Percentiles rank a stretch among this genome's conserved stretches.
These are phyloP conservation scores for Verbascum thapsus DNA, from an alignment of 257 asterid species.

Conservation along the genomic window DNA sequence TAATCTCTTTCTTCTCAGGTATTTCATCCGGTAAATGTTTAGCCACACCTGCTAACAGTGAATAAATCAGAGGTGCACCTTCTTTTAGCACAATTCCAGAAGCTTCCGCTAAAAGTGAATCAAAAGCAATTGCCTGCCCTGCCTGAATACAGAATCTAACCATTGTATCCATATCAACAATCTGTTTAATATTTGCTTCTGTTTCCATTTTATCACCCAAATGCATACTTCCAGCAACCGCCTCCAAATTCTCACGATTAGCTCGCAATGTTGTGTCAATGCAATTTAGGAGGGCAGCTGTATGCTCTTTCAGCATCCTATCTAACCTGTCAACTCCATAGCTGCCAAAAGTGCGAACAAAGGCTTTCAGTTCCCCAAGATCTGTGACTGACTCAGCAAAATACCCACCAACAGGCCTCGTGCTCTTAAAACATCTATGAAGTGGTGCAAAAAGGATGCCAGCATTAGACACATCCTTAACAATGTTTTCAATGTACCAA, in stretches of 20 bases:
- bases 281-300: constrained; percentile 93
- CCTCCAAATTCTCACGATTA: constrained; percentile 88
- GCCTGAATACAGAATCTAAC: constrained; percentile 96
- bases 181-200: constrained; percentile 77
- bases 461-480: constrained; percentile 84
- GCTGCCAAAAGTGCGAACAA: constrained; percentile 85
- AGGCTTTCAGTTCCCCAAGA: constrained; percentile 78
- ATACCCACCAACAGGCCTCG: constrained; percentile 96
- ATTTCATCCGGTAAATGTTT: constrained; percentile 82
- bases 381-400: constrained; percentile 89
- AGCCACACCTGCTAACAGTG: constrained; percentile 73
- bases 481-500: constrained; percentile 95
- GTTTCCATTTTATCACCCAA: constrained; percentile 79
- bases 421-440: constrained; percentile 90
- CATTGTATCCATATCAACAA: constrained; percentile 94
- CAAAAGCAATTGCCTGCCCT: constrained; percentile 87
- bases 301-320: constrained; percentile 92
- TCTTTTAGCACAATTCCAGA: constrained; percentile 76
- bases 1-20: constrained; percentile 84
- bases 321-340: constrained; percentile 92
- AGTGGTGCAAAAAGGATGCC: constrained; percentile 90
- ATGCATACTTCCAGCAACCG: constrained; percentile 94
- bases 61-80: constrained; percentile 92
- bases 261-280: constrained; percentile 90
- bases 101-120: constrained; percentile 86